phyloP scores from a whole-genome alignment of 2,329 filamentous ascomycete genomes.

The Paecilomyces formosus region DNA sequence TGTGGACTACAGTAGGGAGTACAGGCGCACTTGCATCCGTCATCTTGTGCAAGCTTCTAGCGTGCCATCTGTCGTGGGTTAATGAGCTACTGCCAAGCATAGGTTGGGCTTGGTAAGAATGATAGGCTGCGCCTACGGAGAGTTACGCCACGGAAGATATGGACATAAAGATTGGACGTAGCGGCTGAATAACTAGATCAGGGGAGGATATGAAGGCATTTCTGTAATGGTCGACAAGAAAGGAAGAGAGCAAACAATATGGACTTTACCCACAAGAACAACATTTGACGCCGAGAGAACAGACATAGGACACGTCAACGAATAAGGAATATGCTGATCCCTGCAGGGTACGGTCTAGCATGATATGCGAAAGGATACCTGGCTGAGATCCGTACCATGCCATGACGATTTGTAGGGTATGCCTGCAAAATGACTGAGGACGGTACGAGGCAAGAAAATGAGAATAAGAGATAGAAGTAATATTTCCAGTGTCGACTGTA shows the following conservation, averaged over 20 bases:
- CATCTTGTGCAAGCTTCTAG: not conserved
- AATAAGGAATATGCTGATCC: not conserved
- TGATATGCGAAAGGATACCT: not conserved
- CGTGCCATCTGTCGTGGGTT: no score
- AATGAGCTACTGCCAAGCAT: not conserved
- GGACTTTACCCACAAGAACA: not conserved
- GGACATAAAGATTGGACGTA: not conserved
- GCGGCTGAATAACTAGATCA: not conserved
- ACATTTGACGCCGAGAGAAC: not conserved
- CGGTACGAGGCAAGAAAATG: not conserved
- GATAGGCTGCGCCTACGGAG: not conserved
- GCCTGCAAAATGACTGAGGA: not conserved
- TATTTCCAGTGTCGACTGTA: not conserved
- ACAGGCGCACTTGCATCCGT: no score
- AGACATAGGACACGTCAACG: not conserved
- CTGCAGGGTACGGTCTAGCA: not conserved
- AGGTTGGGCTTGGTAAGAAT: not conserved
- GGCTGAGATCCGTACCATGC: not conserved
- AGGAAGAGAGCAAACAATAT: not conserved
- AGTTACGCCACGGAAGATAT: not conserved
- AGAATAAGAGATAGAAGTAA: not conserved
- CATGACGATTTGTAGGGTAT: not conserved
- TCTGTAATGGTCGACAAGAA: not conserved
- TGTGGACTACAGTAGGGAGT: no score
- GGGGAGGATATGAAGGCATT: not conserved